Conservation (phyloP, 345 rosid genomes). For the Pugionium cornutum region DNA sequence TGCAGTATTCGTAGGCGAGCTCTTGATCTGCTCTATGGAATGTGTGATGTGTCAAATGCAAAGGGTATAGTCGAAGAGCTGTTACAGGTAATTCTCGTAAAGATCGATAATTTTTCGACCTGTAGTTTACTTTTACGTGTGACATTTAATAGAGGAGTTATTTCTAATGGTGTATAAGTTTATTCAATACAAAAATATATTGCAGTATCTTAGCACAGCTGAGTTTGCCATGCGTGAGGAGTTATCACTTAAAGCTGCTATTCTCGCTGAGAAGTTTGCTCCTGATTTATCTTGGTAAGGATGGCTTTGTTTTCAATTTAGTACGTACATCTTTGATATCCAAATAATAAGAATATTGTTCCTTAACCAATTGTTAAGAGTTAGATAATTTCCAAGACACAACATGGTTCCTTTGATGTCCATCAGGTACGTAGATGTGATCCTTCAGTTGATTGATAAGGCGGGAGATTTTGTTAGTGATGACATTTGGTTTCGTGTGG, state of each 20-base stretch:
- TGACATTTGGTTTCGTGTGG: constrained; percentile 99
- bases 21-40: constrained; percentile 96
- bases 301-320: background rate
- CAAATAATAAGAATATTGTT: too few species aligned
- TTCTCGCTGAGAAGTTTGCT: constrained; percentile 98
- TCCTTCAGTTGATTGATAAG: constrained; percentile 98
- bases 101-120: constrained; percentile 5
- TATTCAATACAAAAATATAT: constrained; percentile 16
- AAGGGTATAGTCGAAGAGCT: constrained; percentile 99
- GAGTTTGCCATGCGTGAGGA: constrained; percentile 99
- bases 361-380: too few species aligned
- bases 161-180: constrained; percentile 21
- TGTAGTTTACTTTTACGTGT: constrained; percentile 1
- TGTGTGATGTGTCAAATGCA: constrained; percentile 99
- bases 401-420: constrained; percentile 14
- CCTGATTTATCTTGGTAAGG: constrained; percentile 98
- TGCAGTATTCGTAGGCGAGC: constrained; percentile 98
- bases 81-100: constrained; percentile 63
- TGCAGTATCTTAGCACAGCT: constrained; percentile 95
- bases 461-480: constrained; percentile 99
- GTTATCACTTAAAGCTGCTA: constrained; percentile 96
- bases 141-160: too few species aligned
- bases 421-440: constrained; percentile 94
- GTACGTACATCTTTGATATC: too few species aligned
- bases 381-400: too few species aligned